Conservation (phyloP, 768 basidiomycete species). For the Omphalotus guepiniiformis region DNA sequence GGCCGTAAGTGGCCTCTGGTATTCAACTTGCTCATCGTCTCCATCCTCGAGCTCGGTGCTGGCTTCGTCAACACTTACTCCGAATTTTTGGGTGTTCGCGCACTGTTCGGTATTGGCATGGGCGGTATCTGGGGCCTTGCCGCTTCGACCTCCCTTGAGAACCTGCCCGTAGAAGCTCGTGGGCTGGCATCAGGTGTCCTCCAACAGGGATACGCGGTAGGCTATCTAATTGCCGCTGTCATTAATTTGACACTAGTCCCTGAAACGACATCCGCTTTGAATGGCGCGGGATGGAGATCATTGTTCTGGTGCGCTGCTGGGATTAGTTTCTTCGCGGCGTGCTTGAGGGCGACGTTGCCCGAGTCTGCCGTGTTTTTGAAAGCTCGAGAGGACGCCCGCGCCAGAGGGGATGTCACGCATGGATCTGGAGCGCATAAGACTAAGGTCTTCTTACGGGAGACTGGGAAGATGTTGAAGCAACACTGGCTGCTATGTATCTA, state of each 20-base stretch:
- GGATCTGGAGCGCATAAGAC: slow-evolving; percentile 46
- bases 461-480: slow-evolving; percentile 66
- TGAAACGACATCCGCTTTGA: slow-evolving; percentile 20
- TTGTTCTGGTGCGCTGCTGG: slow-evolving; percentile 81
- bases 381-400: slow-evolving; percentile 53
- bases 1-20: slow-evolving; percentile 95
- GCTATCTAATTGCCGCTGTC: slow-evolving; percentile 78
- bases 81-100: slow-evolving; percentile 78
- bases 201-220: slow-evolving; percentile 87
- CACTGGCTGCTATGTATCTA: slow-evolving; percentile 87
- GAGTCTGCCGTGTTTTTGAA: slow-evolving; percentile 74
- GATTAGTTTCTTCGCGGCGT: slow-evolving; percentile 65
- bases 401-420: slow-evolving; percentile 47
- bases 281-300: slow-evolving; percentile 57
- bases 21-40: slow-evolving; percentile 65
- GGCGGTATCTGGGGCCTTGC: slow-evolving; percentile 88
- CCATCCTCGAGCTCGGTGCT: slow-evolving; percentile 69
- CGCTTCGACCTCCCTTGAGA: slow-evolving; percentile 80
- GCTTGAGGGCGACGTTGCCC: slow-evolving; percentile 62
- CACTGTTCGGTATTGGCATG: slow-evolving; percentile 86
- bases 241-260: slow-evolving; percentile 70
- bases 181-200: slow-evolving; percentile 82
- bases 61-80: slow-evolving; percentile 75
- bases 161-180: slow-evolving; percentile 80
- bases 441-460: slow-evolving; percentile 65